Conservation (phyloP, 2,329 filamentous ascomycete genomes). For the Fusarium graminum region DNA sequence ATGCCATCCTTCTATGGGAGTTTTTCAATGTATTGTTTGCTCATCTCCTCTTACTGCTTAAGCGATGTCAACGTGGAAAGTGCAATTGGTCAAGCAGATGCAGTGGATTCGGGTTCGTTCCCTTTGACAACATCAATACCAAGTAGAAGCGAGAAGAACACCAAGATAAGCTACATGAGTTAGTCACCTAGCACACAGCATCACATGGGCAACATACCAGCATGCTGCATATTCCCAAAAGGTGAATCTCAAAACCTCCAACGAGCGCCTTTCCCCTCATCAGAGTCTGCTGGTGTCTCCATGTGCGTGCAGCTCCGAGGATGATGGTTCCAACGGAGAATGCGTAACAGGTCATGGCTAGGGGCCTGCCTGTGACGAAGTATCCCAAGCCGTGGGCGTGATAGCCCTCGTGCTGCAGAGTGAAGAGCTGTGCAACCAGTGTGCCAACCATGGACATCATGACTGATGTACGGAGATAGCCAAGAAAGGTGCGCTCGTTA, state of each 20-base stretch:
- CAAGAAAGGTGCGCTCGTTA: slow-evolving; percentile 80
- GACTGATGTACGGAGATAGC: slow-evolving; percentile 78
- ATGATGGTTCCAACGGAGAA: slow-evolving; percentile 56
- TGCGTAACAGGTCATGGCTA: slow-evolving; percentile 60
- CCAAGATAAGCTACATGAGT: slow-evolving; percentile 38
- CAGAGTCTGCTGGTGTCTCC: slow-evolving; percentile 51
- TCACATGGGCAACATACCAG: slow-evolving; percentile 26
- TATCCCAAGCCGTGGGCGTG: slow-evolving; percentile 65
- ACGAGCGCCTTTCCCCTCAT: slow-evolving; percentile 50
- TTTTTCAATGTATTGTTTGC: not conserved
- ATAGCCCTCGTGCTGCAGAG: slow-evolving; percentile 55
- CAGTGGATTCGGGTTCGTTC: not conserved
- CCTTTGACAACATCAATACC: slow-evolving; percentile 42
- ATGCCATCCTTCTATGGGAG: not conserved
- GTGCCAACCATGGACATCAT: slow-evolving; percentile 77
- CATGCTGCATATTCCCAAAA: slow-evolving; percentile 38
- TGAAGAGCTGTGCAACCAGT: slow-evolving; percentile 75
- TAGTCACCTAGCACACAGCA: slow-evolving; percentile 2
- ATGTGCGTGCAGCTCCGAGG: slow-evolving; percentile 50
- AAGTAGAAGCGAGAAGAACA: slow-evolving; percentile 45
- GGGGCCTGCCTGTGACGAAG: slow-evolving; percentile 70
- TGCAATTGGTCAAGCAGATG: not conserved
- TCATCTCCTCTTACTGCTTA: not conserved
- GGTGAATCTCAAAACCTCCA: slow-evolving; percentile 51
- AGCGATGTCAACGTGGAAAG: too few species aligned